Base-by-base conservation (phyloP, 805 yeast species). In the Myxozyma nipponensis region DNA sequence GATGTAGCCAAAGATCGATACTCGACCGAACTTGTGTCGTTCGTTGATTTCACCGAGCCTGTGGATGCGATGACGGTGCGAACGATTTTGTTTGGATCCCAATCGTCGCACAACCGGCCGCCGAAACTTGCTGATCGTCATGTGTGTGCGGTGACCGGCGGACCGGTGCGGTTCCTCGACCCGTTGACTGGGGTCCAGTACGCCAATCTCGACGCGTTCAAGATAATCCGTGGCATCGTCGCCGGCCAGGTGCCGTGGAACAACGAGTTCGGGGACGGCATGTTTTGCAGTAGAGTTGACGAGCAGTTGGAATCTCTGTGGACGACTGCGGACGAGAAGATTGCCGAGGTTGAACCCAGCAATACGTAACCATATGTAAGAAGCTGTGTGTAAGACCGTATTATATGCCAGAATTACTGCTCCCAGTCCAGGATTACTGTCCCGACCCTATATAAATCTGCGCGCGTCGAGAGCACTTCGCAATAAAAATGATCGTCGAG, bases 101-200 rank as follows among this genome's bases (percentile, higher is more conserved):
- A 82, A 50, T 58, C 65, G 3, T 50, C 62, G 7, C 37, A 42
- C 10, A 47, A 51, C 4, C 41, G 47, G 1, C 58, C 54, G 1
- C 56, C 62, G 6, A 37, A 86, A 75, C 65, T 88, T 86, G 25
- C 74, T 75, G 45, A 82, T 79, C 66, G 74, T 61, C 77, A 80
- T 67, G 68, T 75, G 61, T 84, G 96, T 74, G 71, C 83, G 23
- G 81, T 90, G 39, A 81, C 88, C 2, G 95, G 95, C 2, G 77
- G 77, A 44, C 82, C 81, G 42, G 95, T 93, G 17, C 77, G 80
- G 62, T 91, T 87, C 67, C 82, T 84, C 57, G 98, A 91, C 71
- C 98, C 98, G 0, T 75, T 79, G 34, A 81, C 84, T 25, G 95
- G 95, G 34, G 78, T 93, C 46, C 95, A 96, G 1, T 93, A 93